Evolutionary conservation across 192 early-diverging fungal genomes (phyloP).

Genomic region (Gaertneriomyces sp.): DNA sequence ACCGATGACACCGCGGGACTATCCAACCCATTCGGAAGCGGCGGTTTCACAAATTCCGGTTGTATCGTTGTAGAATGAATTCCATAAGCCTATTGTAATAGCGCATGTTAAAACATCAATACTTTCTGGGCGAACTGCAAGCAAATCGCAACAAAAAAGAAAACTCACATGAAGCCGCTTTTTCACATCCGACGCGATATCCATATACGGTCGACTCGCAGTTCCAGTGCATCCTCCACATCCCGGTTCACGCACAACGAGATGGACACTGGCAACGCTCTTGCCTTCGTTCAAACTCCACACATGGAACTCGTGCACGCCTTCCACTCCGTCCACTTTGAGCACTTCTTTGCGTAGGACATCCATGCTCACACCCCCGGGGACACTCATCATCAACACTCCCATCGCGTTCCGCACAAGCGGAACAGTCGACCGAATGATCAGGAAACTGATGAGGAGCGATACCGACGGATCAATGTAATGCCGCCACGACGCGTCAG

Average conservation of each 20-base stretch:
- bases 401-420: constrained; percentile 66
- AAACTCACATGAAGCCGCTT: constrained; percentile 64
- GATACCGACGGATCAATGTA: constrained; percentile 86
- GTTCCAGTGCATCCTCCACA: not conserved
- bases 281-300: constrained; percentile 88
- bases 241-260: constrained; percentile 54
- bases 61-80: constrained; percentile 89
- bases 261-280: constrained; percentile 78
- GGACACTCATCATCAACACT: constrained; percentile 81
- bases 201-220: constrained; percentile 57
- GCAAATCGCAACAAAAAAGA: not conserved
- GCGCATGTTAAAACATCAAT: not conserved
- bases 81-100: constrained; percentile 43
- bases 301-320: constrained; percentile 87
- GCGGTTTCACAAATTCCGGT: constrained; percentile 53
- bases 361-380: constrained; percentile 61
- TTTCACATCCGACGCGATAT: constrained; percentile 68
- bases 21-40: too few species aligned
- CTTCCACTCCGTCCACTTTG: constrained; percentile 63
- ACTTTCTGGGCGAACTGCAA: not conserved
- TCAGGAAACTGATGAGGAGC: constrained; percentile 58
- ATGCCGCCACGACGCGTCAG: constrained; percentile 60
- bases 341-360: constrained; percentile 49
- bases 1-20: too few species aligned
- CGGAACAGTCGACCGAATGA: constrained; percentile 57